phyloP scores from a whole-genome alignment of 2,329 filamentous ascomycete species.

The Chaetomiaceae sp. region DNA sequence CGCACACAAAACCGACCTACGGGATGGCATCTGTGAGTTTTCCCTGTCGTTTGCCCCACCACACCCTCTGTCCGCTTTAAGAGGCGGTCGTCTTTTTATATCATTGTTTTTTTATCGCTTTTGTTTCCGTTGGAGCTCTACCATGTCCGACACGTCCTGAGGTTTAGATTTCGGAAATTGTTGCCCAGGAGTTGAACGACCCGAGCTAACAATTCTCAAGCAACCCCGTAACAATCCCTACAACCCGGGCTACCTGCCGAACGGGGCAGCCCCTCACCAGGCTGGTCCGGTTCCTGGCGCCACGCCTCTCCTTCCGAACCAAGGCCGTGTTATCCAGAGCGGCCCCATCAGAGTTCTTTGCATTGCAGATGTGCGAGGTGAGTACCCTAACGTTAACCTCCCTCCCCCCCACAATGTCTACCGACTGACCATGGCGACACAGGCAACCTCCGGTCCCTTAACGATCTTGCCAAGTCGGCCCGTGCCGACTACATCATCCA shows the following conservation, averaged over 20 bases:
- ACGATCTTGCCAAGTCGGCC: slow-evolving; percentile 91
- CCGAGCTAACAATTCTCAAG: slow-evolving; percentile 13
- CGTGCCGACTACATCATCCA: slow-evolving; percentile 97
- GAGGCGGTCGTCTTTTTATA: slow-evolving; percentile 15
- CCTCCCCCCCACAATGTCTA: slow-evolving; percentile 6
- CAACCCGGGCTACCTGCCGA: slow-evolving; percentile 58
- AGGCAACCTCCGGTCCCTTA: slow-evolving; percentile 94
- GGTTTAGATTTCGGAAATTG: too few relatives aligned
- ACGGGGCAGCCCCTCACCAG: slow-evolving; percentile 50
- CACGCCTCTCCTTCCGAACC: slow-evolving; percentile 62
- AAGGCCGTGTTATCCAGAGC: slow-evolving; percentile 61
- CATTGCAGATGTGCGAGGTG: slow-evolving; percentile 69
- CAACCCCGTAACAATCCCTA: slow-evolving; percentile 39
- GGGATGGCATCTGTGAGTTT: slow-evolving; percentile 29
- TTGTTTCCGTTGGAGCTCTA: not conserved
- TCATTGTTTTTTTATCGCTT: not conserved
- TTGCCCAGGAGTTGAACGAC: too few relatives aligned
- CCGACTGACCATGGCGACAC: slow-evolving; percentile 17
- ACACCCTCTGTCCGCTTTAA: slow-evolving; percentile 15
- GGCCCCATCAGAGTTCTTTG: slow-evolving; percentile 64
- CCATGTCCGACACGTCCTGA: not conserved
- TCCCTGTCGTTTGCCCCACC: slow-evolving; percentile 12
- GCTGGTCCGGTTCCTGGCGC: slow-evolving; percentile 52
- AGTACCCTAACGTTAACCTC: slow-evolving; percentile 20
- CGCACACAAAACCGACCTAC: slow-evolving; percentile 4